phyloP scores from a whole-genome alignment of 1,284 basidiomycete species.

The Ganoderma lucidum region DNA sequence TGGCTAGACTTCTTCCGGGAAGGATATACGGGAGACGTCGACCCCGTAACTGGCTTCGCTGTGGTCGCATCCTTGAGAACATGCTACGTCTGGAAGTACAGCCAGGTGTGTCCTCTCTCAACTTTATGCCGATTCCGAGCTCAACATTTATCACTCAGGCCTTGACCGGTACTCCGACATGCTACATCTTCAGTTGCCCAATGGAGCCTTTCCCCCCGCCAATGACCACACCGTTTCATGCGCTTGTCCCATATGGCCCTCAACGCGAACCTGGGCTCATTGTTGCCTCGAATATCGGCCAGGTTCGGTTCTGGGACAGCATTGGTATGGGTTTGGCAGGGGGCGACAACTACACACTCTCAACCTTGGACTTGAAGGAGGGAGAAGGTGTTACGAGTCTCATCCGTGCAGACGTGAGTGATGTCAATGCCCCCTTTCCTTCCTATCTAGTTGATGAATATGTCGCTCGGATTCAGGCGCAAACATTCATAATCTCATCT shows the following conservation, averaged over 20 bases:
- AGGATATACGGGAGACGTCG: slow-evolving; percentile 73
- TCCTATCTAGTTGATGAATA: background rate
- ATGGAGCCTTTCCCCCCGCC: slow-evolving; percentile 46
- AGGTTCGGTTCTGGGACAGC: slow-evolving; percentile 81
- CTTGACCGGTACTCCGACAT: slow-evolving; percentile 73
- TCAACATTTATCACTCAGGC: slow-evolving; percentile 49
- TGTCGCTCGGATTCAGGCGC: slow-evolving; percentile 49
- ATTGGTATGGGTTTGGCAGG: slow-evolving; percentile 83
- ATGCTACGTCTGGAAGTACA: slow-evolving; percentile 86
- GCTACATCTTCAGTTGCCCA: slow-evolving; percentile 83
- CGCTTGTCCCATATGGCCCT: slow-evolving; percentile 72
- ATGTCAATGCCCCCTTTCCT: background rate
- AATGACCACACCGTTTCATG: slow-evolving; percentile 65
- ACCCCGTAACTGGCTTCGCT: slow-evolving; percentile 75
- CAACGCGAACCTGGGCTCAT: slow-evolving; percentile 82
- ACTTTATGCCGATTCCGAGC: background rate
- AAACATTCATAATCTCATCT: slow-evolving; percentile 74
- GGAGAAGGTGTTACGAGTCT: slow-evolving; percentile 73
- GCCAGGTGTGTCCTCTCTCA: slow-evolving; percentile 54
- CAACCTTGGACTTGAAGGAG: slow-evolving; percentile 57
- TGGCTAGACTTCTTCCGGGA: slow-evolving; percentile 70
- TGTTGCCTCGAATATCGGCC: slow-evolving; percentile 68
- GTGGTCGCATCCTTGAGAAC: slow-evolving; percentile 74
- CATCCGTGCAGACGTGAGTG: slow-evolving; percentile 68
- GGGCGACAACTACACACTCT: slow-evolving; percentile 70